Evolutionary conservation across 2,329 filamentous ascomycete genomes (phyloP).

Genomic region (Paramyrothecium sp.): DNA sequence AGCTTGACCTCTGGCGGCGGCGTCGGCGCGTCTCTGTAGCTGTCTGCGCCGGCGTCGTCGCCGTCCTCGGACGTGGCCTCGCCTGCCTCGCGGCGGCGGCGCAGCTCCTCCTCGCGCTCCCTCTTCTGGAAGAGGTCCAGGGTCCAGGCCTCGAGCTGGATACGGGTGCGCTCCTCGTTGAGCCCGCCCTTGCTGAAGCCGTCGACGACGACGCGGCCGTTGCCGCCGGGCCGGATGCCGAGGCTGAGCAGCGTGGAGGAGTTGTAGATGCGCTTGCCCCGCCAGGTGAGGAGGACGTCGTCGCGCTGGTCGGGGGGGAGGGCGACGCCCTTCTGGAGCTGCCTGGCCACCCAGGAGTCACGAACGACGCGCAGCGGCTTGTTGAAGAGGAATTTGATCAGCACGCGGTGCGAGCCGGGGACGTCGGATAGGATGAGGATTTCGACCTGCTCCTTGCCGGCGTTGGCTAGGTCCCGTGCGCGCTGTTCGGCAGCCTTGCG

Average conservation of each 20-base stretch:
- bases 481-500: slow-evolving; percentile 34
- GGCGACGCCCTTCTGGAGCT: slow-evolving; percentile 40
- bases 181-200: slow-evolving; percentile 40
- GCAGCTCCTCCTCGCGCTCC: slow-evolving; percentile 46
- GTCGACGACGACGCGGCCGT: slow-evolving; percentile 40
- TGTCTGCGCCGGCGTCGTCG: slow-evolving; percentile 24
- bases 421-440: slow-evolving; percentile 62
- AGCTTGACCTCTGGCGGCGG: slow-evolving; percentile 34
- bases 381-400: slow-evolving; percentile 65
- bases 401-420: slow-evolving; percentile 48
- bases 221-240: slow-evolving; percentile 49
- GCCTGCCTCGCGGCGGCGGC: slow-evolving; percentile 40
- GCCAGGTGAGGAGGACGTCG: slow-evolving; percentile 77
- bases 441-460: slow-evolving; percentile 20
- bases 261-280: slow-evolving; percentile 68
- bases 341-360: slow-evolving; percentile 65
- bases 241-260: slow-evolving; percentile 71
- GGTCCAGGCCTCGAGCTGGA: slow-evolving; percentile 80
- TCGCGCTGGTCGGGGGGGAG: slow-evolving; percentile 41
- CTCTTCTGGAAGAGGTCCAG: slow-evolving; percentile 55
- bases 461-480: slow-evolving; percentile 21
- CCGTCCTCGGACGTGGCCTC: slow-evolving; percentile 22
- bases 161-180: slow-evolving; percentile 48
- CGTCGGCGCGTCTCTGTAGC: slow-evolving; percentile 17
- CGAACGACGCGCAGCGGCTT: slow-evolving; percentile 68